These are phyloP conservation scores for Solanum chaucha DNA, from an alignment of 257 asterid genomes.

Conservation along the genomic window DNA sequence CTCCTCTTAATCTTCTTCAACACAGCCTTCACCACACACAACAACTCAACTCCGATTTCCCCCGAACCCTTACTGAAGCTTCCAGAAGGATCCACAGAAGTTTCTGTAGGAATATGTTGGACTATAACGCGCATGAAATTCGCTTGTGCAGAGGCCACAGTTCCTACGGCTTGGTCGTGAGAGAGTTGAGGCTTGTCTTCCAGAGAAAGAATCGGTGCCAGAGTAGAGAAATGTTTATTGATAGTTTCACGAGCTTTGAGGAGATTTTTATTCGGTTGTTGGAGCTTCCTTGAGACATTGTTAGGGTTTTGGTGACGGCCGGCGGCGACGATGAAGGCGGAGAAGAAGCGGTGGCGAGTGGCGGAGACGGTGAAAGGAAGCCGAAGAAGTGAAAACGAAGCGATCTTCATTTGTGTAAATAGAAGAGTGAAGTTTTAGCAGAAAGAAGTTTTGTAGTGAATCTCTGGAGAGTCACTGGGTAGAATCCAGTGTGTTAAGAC, in stretches of 20 bases:
- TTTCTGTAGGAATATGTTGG: slow-evolving; percentile 25
- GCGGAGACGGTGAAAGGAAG: slow-evolving; percentile 18
- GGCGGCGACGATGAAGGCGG: slow-evolving; percentile 23
- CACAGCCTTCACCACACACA: slow-evolving; percentile 88
- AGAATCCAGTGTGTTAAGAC: background rate
- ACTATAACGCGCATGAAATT: slow-evolving; percentile 95
- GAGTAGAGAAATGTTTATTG: slow-evolving; percentile 44
- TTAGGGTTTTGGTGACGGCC: slow-evolving; percentile 22
- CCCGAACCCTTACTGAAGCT: background rate
- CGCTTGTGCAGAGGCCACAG: slow-evolving; percentile 79
- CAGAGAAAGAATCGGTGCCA: slow-evolving; percentile 53
- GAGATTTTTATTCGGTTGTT: slow-evolving; percentile 49
- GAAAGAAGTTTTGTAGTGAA: background rate
- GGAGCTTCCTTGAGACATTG: slow-evolving; percentile 42
- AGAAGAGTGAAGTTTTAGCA: background rate
- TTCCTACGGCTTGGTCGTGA: slow-evolving; percentile 75
- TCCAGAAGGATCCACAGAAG: background rate
- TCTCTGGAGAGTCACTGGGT: background rate
- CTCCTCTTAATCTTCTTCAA: slow-evolving; percentile 90
- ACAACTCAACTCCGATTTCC: slow-evolving; percentile 50
- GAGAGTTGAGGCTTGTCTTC: slow-evolving; percentile 40
- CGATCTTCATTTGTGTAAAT: slow-evolving; percentile 21
- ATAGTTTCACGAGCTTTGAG: slow-evolving; percentile 65
- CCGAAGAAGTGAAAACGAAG: slow-evolving; percentile 16
- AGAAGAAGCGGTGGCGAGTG: slow-evolving; percentile 17